Base-by-base conservation (phyloP, 176 grass and related monocot genomes). In the Aechmea fasciata region DNA sequence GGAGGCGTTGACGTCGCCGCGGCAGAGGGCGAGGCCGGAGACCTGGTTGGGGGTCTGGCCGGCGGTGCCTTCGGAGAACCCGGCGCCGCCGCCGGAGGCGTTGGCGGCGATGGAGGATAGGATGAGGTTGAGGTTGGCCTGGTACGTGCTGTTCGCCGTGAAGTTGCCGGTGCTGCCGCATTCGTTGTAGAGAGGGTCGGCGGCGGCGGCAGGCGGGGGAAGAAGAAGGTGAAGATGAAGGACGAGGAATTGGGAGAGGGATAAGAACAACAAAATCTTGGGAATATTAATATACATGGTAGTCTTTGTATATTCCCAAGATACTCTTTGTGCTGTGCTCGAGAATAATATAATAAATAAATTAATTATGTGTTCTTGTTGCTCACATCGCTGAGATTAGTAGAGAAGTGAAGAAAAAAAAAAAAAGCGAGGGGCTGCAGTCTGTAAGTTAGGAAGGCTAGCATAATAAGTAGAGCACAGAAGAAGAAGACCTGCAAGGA, bases 1-100 rank as follows among this genome's bases (percentile, higher is more conserved):
- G 48, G 70, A 65, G 2, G 49, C 3, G 79, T 54, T 73, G 52
- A 49, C 23, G 47, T 87, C 88, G 57, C 75, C 75, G 18, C 75
- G 84, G 81, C 88, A 91, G 49, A 77, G 55, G 18, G 65, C 29
- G 10, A 79, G 74, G n/a, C 70, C 81, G 72, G 52, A 76, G 71
- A 25, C 69, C 22, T 67, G 69, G 29, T 84, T 50, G 0, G 84
- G 79, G 6, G 15, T 25, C 3, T 29, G 0, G 48, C 88, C 84
- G 19, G 22, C 41, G 18, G 59, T 49, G 13, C 15, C 20, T 10
- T 41, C 2, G 22, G 64, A 41, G 49, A 24, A 48, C 1, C 9
- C 5, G 12, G 70, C 26, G 28, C 18, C 28, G 12, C 65, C 5
- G 33, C 49, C 11, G 50, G 80, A 80, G 50, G 71, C 76, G 13